Percentiles rank a stretch among this genome's conserved stretches.
phyloP scores from a whole-genome alignment of 164 flowering plant genomes.

The Magnolia officinalis region DNA sequence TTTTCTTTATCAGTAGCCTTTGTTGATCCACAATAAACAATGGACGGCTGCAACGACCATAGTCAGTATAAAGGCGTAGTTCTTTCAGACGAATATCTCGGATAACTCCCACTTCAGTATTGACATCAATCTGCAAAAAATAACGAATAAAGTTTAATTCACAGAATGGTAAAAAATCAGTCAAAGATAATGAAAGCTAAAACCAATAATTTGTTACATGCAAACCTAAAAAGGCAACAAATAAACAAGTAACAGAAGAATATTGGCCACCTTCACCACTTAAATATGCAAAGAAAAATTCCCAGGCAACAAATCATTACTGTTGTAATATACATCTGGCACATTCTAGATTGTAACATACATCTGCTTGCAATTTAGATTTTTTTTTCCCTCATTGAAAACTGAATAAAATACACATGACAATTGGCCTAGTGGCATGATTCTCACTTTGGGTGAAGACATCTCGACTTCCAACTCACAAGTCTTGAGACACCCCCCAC shows the following conservation, averaged over 20 bases:
- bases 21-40: slow-evolving; percentile 93
- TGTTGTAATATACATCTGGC: not conserved
- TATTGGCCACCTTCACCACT: not conserved
- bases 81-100: slow-evolving; percentile 90
- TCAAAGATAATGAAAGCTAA: not conserved
- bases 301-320: not conserved
- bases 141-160: no score
- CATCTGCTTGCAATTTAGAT: not conserved
- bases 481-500: no score
- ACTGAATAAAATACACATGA: no score
- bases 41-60: slow-evolving; percentile 99
- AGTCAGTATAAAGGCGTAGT: slow-evolving; percentile 88
- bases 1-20: slow-evolving; percentile 84
- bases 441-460: no score
- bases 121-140: slow-evolving; percentile 81
- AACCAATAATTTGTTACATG: not conserved
- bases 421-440: no score
- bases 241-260: not conserved
- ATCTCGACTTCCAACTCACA: no score
- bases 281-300: no score
- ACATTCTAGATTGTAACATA: not conserved
- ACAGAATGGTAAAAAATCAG: not conserved
- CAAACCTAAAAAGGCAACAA: not conserved
- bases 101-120: slow-evolving; percentile 97
- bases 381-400: not conserved